Evolutionary conservation across 441 rosid genomes (phyloP).

Genomic region (Erodium moschatum): DNA sequence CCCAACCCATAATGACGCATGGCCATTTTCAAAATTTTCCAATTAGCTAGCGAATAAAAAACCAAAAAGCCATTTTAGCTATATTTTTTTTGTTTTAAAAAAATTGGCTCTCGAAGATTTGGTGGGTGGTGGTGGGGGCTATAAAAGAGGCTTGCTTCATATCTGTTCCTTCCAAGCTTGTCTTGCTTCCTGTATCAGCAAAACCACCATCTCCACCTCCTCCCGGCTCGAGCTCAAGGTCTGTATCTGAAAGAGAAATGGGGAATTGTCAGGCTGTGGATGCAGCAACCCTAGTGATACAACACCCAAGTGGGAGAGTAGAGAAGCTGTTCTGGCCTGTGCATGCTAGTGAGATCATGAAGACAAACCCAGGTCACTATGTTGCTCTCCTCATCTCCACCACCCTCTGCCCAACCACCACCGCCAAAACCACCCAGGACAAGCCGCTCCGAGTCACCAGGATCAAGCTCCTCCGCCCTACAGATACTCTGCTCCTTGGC

Average conservation of each 20-base stretch:
- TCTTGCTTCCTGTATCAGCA: not conserved
- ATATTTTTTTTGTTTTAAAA: too few relatives aligned
- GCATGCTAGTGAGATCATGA: conserved; percentile 59
- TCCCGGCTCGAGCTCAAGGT: too few relatives aligned
- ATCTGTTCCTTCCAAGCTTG: too few relatives aligned
- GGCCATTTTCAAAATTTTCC: too few relatives aligned
- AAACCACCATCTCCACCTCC: not conserved
- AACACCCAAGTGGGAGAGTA: conserved; percentile 61
- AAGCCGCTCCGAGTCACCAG: conserved; percentile 55
- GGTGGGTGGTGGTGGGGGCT: not conserved
- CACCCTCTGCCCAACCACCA: conserved; percentile 35
- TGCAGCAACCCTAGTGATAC: conserved; percentile 61
- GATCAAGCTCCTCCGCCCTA: conserved; percentile 83
- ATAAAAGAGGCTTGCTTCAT: not conserved
- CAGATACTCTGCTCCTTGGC: conserved; percentile 69
- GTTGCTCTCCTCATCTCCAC: conserved; percentile 84
- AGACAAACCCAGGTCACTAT: conserved; percentile 74
- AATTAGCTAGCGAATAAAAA: too few relatives aligned
- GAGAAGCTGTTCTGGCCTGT: conserved; percentile 54
- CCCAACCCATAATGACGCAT: too few relatives aligned
- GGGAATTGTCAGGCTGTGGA: conserved; percentile 76
- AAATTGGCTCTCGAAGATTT: not conserved
- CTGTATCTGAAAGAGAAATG: not conserved
- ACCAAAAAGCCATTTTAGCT: too few relatives aligned
- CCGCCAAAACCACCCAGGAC: not conserved